These are phyloP conservation scores for Turnera subulata DNA, from an alignment of 345 rosid genomes.

Conservation along the genomic window DNA sequence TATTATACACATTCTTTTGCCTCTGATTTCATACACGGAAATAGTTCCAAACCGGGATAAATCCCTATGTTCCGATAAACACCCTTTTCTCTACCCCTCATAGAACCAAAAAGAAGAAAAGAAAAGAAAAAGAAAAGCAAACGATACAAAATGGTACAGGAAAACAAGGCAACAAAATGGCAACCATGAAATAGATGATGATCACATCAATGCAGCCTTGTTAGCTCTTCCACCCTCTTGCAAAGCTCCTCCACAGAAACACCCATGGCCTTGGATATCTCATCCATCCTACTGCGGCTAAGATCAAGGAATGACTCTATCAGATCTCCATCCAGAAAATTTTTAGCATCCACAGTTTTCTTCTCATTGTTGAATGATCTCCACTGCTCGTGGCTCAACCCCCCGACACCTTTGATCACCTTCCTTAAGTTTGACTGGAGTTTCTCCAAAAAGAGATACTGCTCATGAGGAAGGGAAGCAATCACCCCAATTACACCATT, in stretches of 20 bases:
- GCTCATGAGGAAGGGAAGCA: slow-evolving; percentile 83
- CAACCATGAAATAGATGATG: not conserved
- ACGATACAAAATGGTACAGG: too few relatives aligned
- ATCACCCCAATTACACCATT: slow-evolving; percentile 89
- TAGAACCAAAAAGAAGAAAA: too few relatives aligned
- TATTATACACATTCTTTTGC: too few relatives aligned
- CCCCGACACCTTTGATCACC: slow-evolving; percentile 95
- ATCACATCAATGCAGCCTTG: slow-evolving; percentile 63
- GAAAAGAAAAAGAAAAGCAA: too few relatives aligned
- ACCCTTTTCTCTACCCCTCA: too few relatives aligned
- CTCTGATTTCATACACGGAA: too few relatives aligned
- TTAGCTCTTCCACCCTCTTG: slow-evolving; percentile 84
- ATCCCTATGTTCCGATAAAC: too few relatives aligned
- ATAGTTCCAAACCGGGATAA: too few relatives aligned
- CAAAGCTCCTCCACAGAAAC: slow-evolving; percentile 80
- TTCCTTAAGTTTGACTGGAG: slow-evolving; percentile 71
- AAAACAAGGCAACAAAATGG: not conserved
- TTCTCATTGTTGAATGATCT: slow-evolving; percentile 87
- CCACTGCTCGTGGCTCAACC: slow-evolving; percentile 91
- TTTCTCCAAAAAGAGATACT: slow-evolving; percentile 69
- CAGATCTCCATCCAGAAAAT: slow-evolving; percentile 80
- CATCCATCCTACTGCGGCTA: slow-evolving; percentile 68
- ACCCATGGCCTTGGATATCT: slow-evolving; percentile 56
- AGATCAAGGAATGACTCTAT: slow-evolving; percentile 83
- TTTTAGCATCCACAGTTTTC: slow-evolving; percentile 71